Evolutionary conservation across 306 rosid species (phyloP).

Genomic region (Prunus padus): DNA sequence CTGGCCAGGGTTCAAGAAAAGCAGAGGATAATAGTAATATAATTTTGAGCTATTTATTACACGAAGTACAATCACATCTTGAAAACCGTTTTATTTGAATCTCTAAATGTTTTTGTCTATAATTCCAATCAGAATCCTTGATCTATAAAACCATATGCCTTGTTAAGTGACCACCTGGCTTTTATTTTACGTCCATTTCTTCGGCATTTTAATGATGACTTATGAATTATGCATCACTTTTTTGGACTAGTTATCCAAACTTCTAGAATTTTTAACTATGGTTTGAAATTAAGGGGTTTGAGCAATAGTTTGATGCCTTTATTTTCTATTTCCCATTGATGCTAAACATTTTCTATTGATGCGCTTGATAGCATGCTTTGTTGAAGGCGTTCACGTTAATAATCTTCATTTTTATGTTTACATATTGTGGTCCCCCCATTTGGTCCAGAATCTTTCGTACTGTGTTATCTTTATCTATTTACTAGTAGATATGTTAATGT

Average conservation of each 20-base stretch:
- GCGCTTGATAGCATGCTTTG: too few relatives aligned
- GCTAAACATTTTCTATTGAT: neutral
- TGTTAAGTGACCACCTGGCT: neutral
- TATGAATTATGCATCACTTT: neutral
- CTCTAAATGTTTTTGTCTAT: neutral
- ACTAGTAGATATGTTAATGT: too few relatives aligned
- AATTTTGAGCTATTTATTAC: neutral
- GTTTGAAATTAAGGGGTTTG: neutral
- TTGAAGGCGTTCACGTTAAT: too few relatives aligned
- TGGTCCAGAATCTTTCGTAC: too few relatives aligned
- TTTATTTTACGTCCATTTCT: neutral
- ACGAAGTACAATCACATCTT: neutral
- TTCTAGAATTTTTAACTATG: neutral
- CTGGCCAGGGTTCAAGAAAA: neutral
- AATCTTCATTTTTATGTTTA: too few relatives aligned
- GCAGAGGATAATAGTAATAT: neutral
- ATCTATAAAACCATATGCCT: too few relatives aligned
- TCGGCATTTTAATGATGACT: neutral
- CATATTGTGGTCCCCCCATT: too few relatives aligned
- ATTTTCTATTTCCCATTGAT: neutral
- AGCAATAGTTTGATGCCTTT: neutral
- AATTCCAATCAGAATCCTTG: neutral
- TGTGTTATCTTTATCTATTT: too few relatives aligned
- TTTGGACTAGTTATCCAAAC: neutral
- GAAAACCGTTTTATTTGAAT: too few relatives aligned